Evolutionary conservation across 2,329 filamentous ascomycete species (phyloP), one percentile per base, ranked within the genome.

Genomic region (Myriosclerotinia curreyana): DNA sequence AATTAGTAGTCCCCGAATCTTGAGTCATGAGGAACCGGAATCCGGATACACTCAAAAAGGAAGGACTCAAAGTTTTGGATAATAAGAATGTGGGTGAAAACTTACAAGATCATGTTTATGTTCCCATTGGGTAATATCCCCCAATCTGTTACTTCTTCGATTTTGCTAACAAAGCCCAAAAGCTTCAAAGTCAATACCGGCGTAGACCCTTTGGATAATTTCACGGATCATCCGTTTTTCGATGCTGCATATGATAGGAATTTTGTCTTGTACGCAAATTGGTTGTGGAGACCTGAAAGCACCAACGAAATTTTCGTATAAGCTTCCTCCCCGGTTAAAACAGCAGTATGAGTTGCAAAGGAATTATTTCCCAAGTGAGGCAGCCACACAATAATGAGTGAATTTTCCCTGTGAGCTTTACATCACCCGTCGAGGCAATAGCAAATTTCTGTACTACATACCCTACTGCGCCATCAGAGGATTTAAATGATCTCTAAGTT

Each of bases 21-120:
- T 20, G 74, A 76, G 62, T 55, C 75, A 9, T 75, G 74, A 28
- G 74, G 74, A 7, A 70, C 75, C 25, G 74, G 74, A 6, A 44
- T 15, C 25, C 44, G 5, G 59, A 65, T 8, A 42, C 66, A 14
- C 65, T 73, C 12, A 52, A 68, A 22, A 52, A 28, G 11, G 54
- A 60, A 6, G 68, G 67, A 4, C 69, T 72, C 25, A 5, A 64
- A 11, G 66, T 66, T 6, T 40, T 65, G 8, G 64, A 68, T 34
- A 69, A 69, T 36, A 48, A 64, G 6, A 66, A 68, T 28, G 70
- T 71, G 1, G 70, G 71, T 14, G 70, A 71, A 15, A 55, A 55
- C 38, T 42, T 62, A 20, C 50, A 62, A 36, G 50, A 62, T 54
- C 38, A 55, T 55, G 28, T 55, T 54, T 38, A 62, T 34, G 15